Conservation (phyloP, 805 yeast genomes). For the Helenozyma baotianmanensis region DNA sequence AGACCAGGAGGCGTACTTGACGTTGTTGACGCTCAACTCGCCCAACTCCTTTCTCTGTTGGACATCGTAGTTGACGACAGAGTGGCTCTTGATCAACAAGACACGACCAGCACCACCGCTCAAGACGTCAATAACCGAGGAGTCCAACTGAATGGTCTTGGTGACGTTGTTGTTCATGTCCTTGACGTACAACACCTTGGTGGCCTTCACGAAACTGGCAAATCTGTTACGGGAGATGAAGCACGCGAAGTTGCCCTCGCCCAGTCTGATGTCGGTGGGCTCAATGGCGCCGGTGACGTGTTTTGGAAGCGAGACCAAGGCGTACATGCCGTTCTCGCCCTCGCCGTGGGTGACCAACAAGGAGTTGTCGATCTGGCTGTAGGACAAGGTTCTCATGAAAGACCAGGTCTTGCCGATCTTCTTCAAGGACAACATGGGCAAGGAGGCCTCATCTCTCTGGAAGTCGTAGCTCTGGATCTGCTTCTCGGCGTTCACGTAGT, state of each 20-base stretch:
- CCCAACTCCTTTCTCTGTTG: conserved; percentile 82
- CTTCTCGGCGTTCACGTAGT: conserved; percentile 76
- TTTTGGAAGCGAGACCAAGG: conserved; percentile 73
- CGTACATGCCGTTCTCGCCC: conserved; percentile 62
- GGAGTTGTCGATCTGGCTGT: conserved; percentile 89
- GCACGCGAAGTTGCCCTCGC: conserved; percentile 78
- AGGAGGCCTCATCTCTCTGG: conserved; percentile 54
- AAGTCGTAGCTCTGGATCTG: conserved; percentile 80
- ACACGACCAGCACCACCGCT: conserved; percentile 81
- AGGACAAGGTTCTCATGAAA: conserved; percentile 77
- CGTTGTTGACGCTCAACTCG: conserved; percentile 66
- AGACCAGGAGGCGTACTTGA: conserved; percentile 89
- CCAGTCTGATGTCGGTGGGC: conserved; percentile 74
- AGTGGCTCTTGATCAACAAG: conserved; percentile 63
- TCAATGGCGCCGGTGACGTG: conserved; percentile 92
- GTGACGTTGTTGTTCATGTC: conserved; percentile 81
- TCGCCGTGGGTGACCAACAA: conserved; percentile 78
- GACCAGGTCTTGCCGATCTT: conserved; percentile 84
- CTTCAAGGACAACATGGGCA: conserved; percentile 80
- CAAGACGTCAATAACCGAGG: conserved; percentile 65
- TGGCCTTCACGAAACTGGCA: conserved; percentile 65
- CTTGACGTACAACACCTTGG: conserved; percentile 71
- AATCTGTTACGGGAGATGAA: conserved; percentile 95
- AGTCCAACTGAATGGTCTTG: conserved; percentile 69
- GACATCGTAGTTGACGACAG: conserved; percentile 82